Conservation (phyloP, 2,329 filamentous ascomycete genomes). For the Diaporthe aspalathi region DNA sequence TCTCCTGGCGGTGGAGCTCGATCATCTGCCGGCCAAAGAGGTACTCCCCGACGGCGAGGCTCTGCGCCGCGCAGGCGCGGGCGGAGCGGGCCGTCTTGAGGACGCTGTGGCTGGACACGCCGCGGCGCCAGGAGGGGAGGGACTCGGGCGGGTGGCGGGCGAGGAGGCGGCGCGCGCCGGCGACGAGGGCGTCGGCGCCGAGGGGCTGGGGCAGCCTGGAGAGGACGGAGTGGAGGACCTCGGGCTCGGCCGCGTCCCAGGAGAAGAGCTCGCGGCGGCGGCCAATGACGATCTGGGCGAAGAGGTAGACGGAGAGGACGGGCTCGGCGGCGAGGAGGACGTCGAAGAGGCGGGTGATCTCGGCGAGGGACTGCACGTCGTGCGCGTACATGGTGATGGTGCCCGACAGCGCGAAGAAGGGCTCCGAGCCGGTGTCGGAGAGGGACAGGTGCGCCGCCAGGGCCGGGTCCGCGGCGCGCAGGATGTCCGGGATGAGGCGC, state of each 20-base stretch:
- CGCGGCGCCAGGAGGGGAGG: constrained; percentile 72
- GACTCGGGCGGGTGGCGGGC: constrained; percentile 75
- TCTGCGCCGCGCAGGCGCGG: constrained; percentile 63
- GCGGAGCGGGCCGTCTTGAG: constrained; percentile 81
- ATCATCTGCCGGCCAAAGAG: constrained; percentile 78
- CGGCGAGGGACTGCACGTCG: constrained; percentile 88
- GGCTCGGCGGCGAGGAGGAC: constrained; percentile 88
- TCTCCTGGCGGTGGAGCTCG: constrained; percentile 77
- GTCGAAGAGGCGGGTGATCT: constrained; percentile 93
- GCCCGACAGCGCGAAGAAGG: constrained; percentile 93
- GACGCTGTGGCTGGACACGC: constrained; percentile 80
- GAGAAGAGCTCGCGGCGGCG: constrained; percentile 87
- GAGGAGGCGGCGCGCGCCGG: constrained; percentile 73
- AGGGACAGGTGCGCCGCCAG: constrained; percentile 80
- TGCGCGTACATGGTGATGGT: constrained; percentile 97
- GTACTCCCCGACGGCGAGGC: constrained; percentile 71
- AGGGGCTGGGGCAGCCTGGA: constrained; percentile 87
- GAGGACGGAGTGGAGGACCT: constrained; percentile 90
- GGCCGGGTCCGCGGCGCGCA: constrained; percentile 76
- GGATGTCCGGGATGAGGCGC: constrained; percentile 85
- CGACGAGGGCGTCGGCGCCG: constrained; percentile 82
- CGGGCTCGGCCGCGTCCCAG: constrained; percentile 83
- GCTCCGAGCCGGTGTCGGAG: constrained; percentile 68
- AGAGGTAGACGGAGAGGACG: constrained; percentile 91
- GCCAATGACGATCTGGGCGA: constrained; percentile 86